These are phyloP conservation scores for Botrytis byssoidea DNA, from an alignment of 2,329 filamentous ascomycete genomes.

Conservation along the genomic window DNA sequence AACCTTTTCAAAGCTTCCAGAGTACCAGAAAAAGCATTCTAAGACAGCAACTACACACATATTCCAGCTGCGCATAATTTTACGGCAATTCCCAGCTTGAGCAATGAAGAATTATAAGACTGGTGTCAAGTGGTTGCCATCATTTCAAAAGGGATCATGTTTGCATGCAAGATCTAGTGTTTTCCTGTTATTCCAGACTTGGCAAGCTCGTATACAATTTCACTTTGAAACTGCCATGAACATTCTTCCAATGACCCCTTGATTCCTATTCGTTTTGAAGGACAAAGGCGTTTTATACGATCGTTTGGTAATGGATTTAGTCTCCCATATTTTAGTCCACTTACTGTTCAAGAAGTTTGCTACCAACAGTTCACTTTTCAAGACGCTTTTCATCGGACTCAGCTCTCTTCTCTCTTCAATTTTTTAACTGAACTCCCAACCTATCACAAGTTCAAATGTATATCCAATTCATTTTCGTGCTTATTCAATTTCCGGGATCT, in stretches of 20 bases:
- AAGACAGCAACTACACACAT: not conserved
- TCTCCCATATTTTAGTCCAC: not conserved
- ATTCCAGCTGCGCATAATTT: no score
- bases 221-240: not conserved
- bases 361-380: no score
- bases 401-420: not conserved
- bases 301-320: not conserved
- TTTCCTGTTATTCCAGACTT: not conserved
- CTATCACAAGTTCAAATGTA: not conserved
- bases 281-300: not conserved
- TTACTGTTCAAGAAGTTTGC: not conserved
- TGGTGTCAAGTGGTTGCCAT: not conserved
- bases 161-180: not conserved
- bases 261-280: not conserved
- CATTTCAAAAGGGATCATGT: not conserved
- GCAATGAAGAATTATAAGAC: not conserved
- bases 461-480: not conserved
- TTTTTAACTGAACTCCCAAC: no score
- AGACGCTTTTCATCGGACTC: not conserved
- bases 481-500: not conserved
- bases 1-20: not conserved
- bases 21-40: not conserved
- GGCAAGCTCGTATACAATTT: not conserved
- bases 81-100: not conserved
- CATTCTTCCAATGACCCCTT: not conserved